Evolutionary conservation across 805 yeast genomes (phyloP), one percentile per base, ranked within the genome.

Genomic region (Lipomyces starkeyi): DNA sequence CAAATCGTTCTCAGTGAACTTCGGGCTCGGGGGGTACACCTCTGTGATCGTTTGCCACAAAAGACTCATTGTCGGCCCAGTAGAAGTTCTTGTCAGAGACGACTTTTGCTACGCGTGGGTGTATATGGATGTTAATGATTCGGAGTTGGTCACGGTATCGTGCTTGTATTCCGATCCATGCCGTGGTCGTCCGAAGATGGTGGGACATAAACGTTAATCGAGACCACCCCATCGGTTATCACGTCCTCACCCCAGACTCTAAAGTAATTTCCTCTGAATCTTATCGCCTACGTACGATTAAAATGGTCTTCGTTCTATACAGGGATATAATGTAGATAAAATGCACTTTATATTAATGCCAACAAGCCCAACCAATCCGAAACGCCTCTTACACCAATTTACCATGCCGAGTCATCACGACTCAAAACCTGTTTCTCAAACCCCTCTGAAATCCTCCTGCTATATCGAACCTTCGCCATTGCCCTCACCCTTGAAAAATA

Each of bases 401-500:
- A 43, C 49, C 49, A 43, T 43, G 49, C 49, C 8, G 7, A 43
- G 20, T 43, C 49, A 43, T n/a, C 14, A 43, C 49, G 25, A 29
- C 61, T 56, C 20, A 29, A n/a, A 17, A 59, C 43, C 57, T n/a
- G 53, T 34, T 35, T 35, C 64, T 37, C 55, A 27, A 55, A 29
- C 11, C 6, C 14, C 22, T 55, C 57, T 3, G 61, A 14, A 22
- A 58, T 43, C 40, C n/a, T 53, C 29, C 58, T 27, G n/a, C 58
- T 61, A 29, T 59, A 34, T 27, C 35, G 47, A 8, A 59, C 43
- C 37, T 59, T 58, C 37, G 69, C 25, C 17, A 34, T 53, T 1
- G 83, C 79, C 72, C 85, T 84, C 13, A 84, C 78, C 60, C 87
- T 81, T 7, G 85, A 80, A 74, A 83, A 91, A 74, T 83, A 90